Conservation (phyloP, 768 basidiomycete species). For the Boletus tylopilopsis region DNA sequence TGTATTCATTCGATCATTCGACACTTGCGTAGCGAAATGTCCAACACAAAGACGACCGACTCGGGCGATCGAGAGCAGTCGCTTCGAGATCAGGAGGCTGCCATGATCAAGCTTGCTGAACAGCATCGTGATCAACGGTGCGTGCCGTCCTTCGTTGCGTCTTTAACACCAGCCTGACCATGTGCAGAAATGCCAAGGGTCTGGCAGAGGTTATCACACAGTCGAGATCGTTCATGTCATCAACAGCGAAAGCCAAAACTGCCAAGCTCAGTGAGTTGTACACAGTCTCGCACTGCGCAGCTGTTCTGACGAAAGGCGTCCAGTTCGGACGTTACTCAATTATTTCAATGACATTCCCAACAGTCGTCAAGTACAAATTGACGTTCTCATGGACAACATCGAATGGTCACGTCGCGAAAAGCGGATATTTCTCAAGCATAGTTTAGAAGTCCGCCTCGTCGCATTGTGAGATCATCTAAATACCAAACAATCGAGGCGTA, state of each 20-base stretch:
- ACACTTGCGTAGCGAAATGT: no score
- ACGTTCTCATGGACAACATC: conserved; percentile 86
- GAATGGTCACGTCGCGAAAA: conserved; percentile 91
- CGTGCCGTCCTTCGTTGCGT: conserved; percentile 21
- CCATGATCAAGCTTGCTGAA: conserved; percentile 81
- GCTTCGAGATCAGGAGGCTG: conserved; percentile 78
- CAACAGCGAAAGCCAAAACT: conserved; percentile 96
- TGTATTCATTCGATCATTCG: no score
- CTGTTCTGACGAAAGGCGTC: not conserved
- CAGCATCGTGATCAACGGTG: conserved; percentile 85
- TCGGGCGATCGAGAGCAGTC: conserved; percentile 51
- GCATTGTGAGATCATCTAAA: conserved; percentile 47
- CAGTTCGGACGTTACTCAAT: conserved; percentile 91
- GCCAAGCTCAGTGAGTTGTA: conserved; percentile 76
- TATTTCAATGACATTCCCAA: conserved; percentile 79
- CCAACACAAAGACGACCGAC: no score
- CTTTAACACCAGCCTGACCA: not conserved
- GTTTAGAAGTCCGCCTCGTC: conserved; percentile 84
- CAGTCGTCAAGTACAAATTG: conserved; percentile 72
- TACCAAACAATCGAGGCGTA: not conserved
- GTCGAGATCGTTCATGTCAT: conserved; percentile 83
- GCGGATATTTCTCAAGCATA: conserved; percentile 94
- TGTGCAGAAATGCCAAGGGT: conserved; percentile 71
- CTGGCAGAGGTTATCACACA: conserved; percentile 83
- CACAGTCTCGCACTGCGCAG: not conserved